Evolutionary conservation across 257 asterid genomes (phyloP).

Genomic region (Capsicum rhomboideum): DNA sequence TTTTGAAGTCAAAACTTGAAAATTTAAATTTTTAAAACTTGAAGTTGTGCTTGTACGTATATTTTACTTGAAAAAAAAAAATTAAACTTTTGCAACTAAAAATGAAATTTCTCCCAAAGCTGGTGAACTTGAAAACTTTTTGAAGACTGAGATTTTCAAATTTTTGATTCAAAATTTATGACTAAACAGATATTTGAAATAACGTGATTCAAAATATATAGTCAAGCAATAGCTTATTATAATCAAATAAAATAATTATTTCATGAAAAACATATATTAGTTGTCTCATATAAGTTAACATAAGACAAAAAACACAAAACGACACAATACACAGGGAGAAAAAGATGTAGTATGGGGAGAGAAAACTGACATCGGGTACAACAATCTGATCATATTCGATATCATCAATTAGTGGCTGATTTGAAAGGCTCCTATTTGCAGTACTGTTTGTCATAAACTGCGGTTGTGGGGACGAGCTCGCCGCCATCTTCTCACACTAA

Average conservation of each 20-base stretch:
- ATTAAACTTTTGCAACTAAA: too few relatives aligned
- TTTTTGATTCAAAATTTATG: too few relatives aligned
- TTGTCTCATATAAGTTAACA: background rate
- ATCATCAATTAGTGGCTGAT: conserved; percentile 56
- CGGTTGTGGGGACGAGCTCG: conserved; percentile 29
- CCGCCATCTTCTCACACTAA: conserved; percentile 65
- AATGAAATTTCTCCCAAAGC: too few relatives aligned
- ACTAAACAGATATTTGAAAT: too few relatives aligned
- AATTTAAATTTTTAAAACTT: background rate
- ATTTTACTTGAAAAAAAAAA: too few relatives aligned
- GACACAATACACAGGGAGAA: background rate
- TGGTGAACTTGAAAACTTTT: too few relatives aligned
- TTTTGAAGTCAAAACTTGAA: background rate
- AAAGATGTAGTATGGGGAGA: background rate
- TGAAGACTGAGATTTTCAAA: too few relatives aligned
- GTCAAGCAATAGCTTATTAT: too few relatives aligned
- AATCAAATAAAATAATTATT: background rate
- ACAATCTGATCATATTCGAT: conserved; percentile 84
- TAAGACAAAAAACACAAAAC: background rate
- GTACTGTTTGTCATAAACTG: conserved; percentile 68
- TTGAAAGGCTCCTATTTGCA: conserved; percentile 40
- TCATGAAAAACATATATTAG: background rate
- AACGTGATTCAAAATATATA: too few relatives aligned
- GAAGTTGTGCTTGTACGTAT: background rate
- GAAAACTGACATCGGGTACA: conserved; percentile 64